These are phyloP conservation scores for Blepharisma japonicum DNA, from an alignment of 73 alveolate species.

Conservation along the genomic window DNA sequence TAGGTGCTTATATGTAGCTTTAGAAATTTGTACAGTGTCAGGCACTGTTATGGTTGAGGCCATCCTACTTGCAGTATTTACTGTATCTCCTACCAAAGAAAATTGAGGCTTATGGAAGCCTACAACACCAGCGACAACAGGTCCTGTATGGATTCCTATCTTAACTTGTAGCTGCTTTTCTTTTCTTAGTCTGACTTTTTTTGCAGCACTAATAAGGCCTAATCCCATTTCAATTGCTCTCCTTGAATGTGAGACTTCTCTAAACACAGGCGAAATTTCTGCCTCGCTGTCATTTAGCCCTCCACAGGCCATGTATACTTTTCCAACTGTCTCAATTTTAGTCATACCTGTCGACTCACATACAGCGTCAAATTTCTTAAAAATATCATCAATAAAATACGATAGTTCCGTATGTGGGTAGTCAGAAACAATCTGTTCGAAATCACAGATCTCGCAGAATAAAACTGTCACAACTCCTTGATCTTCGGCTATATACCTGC, in stretches of 20 bases:
- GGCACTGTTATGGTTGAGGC: too few species aligned
- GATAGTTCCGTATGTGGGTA: constrained; percentile 11
- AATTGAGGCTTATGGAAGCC: constrained; percentile 97
- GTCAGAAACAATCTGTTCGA: too few species aligned
- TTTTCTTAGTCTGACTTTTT: too few species aligned
- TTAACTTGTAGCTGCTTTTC: constrained; percentile 36
- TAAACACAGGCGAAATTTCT: too few species aligned
- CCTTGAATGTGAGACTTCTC: too few species aligned
- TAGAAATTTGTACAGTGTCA: too few species aligned
- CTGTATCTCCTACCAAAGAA: constrained; percentile 97
- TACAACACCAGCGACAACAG: constrained; percentile 95
- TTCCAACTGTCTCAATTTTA: constrained; percentile 81
- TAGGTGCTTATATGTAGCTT: too few species aligned
- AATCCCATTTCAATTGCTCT: too few species aligned
- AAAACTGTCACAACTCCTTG: too few species aligned
- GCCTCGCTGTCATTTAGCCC: constrained; percentile 68
- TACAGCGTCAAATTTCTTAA: constrained; percentile 43
- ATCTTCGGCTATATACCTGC: too few species aligned
- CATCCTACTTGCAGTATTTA: constrained; percentile 96
- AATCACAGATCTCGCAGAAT: too few species aligned
- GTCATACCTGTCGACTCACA: constrained; percentile 39
- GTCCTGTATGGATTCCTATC: constrained; percentile 95
- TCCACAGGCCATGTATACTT: constrained; percentile 82
- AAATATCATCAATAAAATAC: constrained; percentile 36
- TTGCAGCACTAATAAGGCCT: too few species aligned